Evolutionary conservation across 2,329 filamentous ascomycete species (phyloP), one percentile per base, ranked within the genome.

Genomic region (Colletotrichum siamense): DNA sequence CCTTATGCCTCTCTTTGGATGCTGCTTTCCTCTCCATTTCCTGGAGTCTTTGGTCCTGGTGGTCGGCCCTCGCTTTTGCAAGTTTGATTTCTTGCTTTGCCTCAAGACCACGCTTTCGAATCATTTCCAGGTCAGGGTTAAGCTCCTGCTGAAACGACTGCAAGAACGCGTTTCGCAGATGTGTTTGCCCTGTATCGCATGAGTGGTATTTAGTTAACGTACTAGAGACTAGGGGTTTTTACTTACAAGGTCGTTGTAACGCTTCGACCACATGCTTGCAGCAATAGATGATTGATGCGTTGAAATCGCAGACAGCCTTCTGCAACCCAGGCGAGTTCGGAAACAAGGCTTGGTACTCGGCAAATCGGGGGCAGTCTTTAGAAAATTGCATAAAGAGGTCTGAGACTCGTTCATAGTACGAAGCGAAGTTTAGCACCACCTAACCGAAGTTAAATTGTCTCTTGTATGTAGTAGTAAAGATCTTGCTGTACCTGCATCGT

Each of bases 181-280:
- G 39, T 44, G 5, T 44, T 44, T 44, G 39, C 39, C 39, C 39
- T 44, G 9, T 2, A 12, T n/a, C 39, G 5, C 0, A 1, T 4
- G 6, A 2, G 39, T 3, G 39, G n/a, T 7, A 12, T 12, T 44
- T 4, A n/a, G 0, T 6, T 2, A n/a, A 44, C 39, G 18, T 44
- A 6, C 39, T 44, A 44, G 18, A n/a, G 0, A 44, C 39, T 1
- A n/a, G n/a, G 2, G 3, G 26, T 2, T 28, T 28, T 3, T 8
- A 39, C 18, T 44, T 44, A 44, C 18, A 44, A 44, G 39, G 18
- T 44, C 39, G 39, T 7, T 44, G 39, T 4, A 1, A n/a, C 0
- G 39, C 39, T 12, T 44, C 1, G 18, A 44, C 2, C 3, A 44
- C 39, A 12, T 44, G 39, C 3, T 44, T 44, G 39, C 39, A 44